phyloP scores from a whole-genome alignment of 495 filamentous ascomycete species.

The Penicillium diatomitis region DNA sequence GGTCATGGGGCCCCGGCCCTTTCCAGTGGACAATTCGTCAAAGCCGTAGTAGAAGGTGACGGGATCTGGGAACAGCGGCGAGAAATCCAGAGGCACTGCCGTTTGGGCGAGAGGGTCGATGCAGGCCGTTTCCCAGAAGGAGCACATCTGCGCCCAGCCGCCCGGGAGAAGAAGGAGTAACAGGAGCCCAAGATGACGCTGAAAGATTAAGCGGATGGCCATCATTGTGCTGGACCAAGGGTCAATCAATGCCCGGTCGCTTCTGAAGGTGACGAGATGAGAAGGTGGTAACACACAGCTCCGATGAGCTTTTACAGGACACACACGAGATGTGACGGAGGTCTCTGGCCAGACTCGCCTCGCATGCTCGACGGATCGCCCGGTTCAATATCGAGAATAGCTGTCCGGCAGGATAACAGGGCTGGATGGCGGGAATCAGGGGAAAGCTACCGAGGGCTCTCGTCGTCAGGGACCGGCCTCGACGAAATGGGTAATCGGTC shows the following conservation, averaged over 20 bases:
- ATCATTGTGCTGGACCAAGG: slow-evolving; percentile 13
- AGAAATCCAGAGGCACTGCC: slow-evolving; percentile 26
- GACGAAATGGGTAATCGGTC: no score
- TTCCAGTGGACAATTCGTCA: slow-evolving; percentile 26
- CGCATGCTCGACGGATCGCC: no score
- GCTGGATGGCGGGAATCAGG: no score
- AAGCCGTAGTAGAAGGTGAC: slow-evolving; percentile 34
- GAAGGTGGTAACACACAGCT: no score
- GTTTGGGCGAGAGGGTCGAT: slow-evolving; percentile 38
- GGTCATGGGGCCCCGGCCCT: slow-evolving; percentile 29
- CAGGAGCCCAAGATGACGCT: slow-evolving; percentile 14
- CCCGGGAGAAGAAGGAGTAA: slow-evolving; percentile 13
- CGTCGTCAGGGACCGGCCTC: no score
- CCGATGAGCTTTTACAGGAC: slow-evolving; percentile 11
- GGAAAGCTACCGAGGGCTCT: no score
- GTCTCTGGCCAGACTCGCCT: no score
- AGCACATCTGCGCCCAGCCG: slow-evolving; percentile 26
- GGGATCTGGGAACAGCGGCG: slow-evolving; percentile 29
- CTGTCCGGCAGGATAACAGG: no score
- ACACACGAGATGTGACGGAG: no score
- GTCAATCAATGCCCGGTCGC: no score
- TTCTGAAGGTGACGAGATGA: no score
- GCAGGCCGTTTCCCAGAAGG: slow-evolving; percentile 32
- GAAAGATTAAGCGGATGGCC: slow-evolving; percentile 3
- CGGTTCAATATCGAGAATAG: no score